Percentiles rank a stretch among this genome's conserved stretches.
phyloP scores from a whole-genome alignment of 2,329 filamentous ascomycete species.

The Trichoderma semiorbis region DNA sequence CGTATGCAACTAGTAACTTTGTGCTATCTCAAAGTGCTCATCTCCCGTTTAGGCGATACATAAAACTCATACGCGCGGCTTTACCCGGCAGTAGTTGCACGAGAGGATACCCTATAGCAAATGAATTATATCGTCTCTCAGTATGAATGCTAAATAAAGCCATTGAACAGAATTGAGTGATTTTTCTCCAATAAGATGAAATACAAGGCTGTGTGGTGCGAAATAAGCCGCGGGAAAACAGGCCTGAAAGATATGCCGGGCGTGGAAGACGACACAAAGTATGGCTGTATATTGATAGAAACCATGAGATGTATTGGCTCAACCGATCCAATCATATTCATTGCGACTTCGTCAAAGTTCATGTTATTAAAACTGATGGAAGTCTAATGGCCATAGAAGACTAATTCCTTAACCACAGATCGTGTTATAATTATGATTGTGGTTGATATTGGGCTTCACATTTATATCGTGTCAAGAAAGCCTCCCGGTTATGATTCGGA shows the following conservation, averaged over 20 bases:
- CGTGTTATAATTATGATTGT: neutral
- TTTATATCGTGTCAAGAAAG: neutral
- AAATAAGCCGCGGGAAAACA: neutral
- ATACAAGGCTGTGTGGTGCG: neutral
- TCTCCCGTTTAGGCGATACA: neutral
- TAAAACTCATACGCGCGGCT: neutral
- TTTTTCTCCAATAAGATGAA: neutral
- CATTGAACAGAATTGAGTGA: neutral
- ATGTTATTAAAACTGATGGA: neutral
- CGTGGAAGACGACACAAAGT: neutral
- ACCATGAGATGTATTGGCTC: neutral
- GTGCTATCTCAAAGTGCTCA: neutral
- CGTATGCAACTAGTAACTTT: neutral
- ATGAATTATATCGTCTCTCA: neutral
- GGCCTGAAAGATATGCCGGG: too few species aligned
- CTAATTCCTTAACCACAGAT: fast-evolving
- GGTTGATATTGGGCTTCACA: neutral
- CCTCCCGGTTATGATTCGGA: neutral
- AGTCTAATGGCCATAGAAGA: neutral
- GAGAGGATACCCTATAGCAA: neutral
- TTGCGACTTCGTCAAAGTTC: neutral
- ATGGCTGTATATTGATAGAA: neutral
- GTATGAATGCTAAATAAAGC: neutral
- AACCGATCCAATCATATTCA: neutral
- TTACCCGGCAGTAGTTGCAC: too few species aligned